Evolutionary conservation across 768 basidiomycete genomes (phyloP).

Genomic region (Termitomyces sp.): DNA sequence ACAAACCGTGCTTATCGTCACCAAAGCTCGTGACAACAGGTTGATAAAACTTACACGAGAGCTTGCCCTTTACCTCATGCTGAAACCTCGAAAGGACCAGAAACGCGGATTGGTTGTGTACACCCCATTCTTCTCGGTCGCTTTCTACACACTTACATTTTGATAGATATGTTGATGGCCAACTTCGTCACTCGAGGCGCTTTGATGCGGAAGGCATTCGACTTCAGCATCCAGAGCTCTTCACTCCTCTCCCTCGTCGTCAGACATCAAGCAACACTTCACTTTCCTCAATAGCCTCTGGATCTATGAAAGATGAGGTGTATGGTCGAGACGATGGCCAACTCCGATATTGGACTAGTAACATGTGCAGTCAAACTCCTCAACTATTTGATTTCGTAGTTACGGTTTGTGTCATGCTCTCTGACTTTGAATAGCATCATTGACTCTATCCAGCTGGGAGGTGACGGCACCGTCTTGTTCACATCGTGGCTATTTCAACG

Average conservation of each 20-base stretch:
- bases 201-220: constrained; percentile 92
- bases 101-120: constrained; percentile 84
- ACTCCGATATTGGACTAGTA: constrained; percentile 94
- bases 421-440: background rate
- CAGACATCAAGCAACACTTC: constrained; percentile 66
- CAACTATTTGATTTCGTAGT: constrained; percentile 97
- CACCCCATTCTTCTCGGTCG: constrained; percentile 11
- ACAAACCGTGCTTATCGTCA: constrained; percentile 90
- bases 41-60: constrained; percentile 93
- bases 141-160: background rate
- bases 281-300: constrained; percentile 48
- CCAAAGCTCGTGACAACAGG: constrained; percentile 95
- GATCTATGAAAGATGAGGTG: constrained; percentile 36
- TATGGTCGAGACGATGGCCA: constrained; percentile 69
- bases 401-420: constrained; percentile 55
- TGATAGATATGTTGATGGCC: constrained; percentile 86
- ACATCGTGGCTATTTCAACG: constrained; percentile 99
- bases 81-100: constrained; percentile 60
- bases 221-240: constrained; percentile 83
- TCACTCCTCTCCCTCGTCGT: constrained; percentile 70
- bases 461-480: constrained; percentile 97
- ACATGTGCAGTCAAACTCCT: constrained; percentile 88
- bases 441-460: constrained; percentile 70
- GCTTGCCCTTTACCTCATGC: constrained; percentile 93
- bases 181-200: constrained; percentile 81